Evolutionary conservation across 176 grass and related monocot genomes (phyloP).

Genomic region (Chloris gayana): DNA sequence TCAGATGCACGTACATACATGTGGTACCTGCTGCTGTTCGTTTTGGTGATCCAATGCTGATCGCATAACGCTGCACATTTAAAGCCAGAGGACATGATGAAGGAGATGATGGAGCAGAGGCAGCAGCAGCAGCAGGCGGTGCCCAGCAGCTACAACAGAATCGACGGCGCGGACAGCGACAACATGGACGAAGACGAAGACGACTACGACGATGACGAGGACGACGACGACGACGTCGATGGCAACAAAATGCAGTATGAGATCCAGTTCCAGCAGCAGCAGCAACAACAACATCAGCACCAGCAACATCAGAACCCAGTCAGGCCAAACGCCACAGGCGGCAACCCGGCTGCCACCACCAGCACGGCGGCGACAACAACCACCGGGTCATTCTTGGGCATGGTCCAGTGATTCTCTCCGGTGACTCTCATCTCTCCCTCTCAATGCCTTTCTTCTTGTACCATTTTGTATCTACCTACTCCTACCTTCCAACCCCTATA

Average conservation of each 20-base stretch:
- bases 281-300: constrained; percentile 33
- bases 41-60: constrained; percentile 52
- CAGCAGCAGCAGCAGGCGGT: constrained; percentile 50
- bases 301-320: constrained; percentile 35
- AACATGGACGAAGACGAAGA: constrained; percentile 47
- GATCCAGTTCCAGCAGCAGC: constrained; percentile 76
- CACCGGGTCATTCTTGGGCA: constrained; percentile 78
- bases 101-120: constrained; percentile 40
- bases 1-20: constrained; percentile 40
- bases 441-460: constrained; percentile 34
- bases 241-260: constrained; percentile 55
- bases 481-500: constrained; percentile 35
- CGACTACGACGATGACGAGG: constrained; percentile 65
- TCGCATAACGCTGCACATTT: constrained; percentile 19
- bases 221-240: constrained; percentile 25
- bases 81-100: constrained; percentile 67
- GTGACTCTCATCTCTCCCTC: too few species aligned
- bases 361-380: constrained; percentile 49
- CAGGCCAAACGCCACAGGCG: constrained; percentile 36
- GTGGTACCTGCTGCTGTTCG: constrained; percentile 51
- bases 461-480: constrained; percentile 77
- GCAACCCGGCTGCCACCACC: constrained; percentile 40
- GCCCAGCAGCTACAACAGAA: constrained; percentile 45
- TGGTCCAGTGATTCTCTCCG: constrained; percentile 70
- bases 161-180: constrained; percentile 26